Base-by-base conservation (phyloP, 2,329 filamentous ascomycete species). In the Aspergillus sp. region DNA sequence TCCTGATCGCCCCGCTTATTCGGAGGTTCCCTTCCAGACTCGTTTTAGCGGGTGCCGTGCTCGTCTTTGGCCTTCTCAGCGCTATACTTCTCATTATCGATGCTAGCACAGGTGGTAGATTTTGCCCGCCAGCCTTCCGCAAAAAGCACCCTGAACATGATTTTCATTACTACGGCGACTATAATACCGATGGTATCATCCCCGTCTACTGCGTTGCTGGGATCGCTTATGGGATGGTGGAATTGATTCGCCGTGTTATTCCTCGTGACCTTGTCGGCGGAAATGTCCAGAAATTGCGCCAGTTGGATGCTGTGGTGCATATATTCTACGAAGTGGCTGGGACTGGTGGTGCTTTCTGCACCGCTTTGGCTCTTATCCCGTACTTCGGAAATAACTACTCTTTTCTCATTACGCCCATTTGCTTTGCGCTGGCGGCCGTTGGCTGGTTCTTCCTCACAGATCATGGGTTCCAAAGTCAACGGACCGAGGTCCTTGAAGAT, bases 211-310 rank as follows among this genome's bases (percentile, higher is more conserved):
- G 61, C 46, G 39, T 57, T 11, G 47, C 58, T 15, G 61, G 61
- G 4, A 35, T 62, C 3, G 56, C 56, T 4, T 62, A 62, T 37
- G 61, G 61, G 2, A 62, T 62, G 61, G 61, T 62, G 15, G 61
- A 62, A 37, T 43, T 62, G 53, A 61, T 62, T n/a, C 58, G 58
- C 15, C 61, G 58, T 21, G 56, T 62, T 7, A 61, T 62, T 21
- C 61, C 58, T 9, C 50, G 58, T 12, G 58, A 61, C 27, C 46
- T 62, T 44, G 61, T 61, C 6, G 61, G 58, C 15, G 61, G 61
- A 15, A 44, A 62, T 48, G 48, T 62, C 11, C 57, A 55, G 23
- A 62, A 60, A 46, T 35, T 62, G 12, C 58, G 58, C n/a, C 58
- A 60, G 9, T 23, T 62, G 8, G 61, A 62, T 44, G 58, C 58